phyloP scores from a whole-genome alignment of 1,284 basidiomycete species.

The Apiotrichum laibachii region DNA sequence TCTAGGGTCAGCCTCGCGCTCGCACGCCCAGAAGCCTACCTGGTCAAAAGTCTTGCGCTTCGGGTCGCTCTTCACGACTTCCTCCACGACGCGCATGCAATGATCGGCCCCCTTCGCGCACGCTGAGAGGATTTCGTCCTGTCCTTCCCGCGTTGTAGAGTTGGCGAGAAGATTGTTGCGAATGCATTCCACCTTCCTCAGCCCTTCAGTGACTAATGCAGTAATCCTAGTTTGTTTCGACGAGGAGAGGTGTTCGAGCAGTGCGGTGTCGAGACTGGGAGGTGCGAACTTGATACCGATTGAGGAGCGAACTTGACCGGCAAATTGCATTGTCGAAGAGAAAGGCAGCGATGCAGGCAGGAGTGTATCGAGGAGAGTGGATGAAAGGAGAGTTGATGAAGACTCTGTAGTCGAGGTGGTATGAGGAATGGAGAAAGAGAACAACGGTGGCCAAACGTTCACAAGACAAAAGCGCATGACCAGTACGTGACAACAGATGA shows the following conservation, averaged over 20 bases:
- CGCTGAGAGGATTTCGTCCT: background rate
- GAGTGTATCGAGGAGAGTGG: no score
- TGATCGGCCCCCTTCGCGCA: background rate
- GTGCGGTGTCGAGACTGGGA: background rate
- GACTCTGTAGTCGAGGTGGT: no score
- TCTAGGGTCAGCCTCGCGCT: slow-evolving; percentile 8
- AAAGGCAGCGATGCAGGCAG: no score
- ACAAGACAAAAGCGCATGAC: no score
- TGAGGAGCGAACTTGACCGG: no score
- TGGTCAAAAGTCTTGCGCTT: slow-evolving; percentile 2
- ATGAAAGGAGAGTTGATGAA: no score
- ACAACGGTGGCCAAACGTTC: no score
- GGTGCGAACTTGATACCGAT: background rate
- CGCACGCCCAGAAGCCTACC: background rate
- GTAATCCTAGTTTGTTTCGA: slow-evolving; percentile 1
- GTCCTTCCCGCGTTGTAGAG: background rate
- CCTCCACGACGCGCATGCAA: background rate
- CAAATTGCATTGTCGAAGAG: no score
- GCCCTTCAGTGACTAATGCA: slow-evolving; percentile 2
- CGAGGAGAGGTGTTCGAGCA: background rate
- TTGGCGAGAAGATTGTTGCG: background rate
- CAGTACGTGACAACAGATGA: no score
- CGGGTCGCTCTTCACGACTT: background rate
- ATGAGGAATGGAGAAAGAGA: no score
- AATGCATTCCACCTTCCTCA: background rate